These are phyloP conservation scores for Didymella segeticola DNA, from an alignment of 2,329 filamentous ascomycete species.

Conservation along the genomic window DNA sequence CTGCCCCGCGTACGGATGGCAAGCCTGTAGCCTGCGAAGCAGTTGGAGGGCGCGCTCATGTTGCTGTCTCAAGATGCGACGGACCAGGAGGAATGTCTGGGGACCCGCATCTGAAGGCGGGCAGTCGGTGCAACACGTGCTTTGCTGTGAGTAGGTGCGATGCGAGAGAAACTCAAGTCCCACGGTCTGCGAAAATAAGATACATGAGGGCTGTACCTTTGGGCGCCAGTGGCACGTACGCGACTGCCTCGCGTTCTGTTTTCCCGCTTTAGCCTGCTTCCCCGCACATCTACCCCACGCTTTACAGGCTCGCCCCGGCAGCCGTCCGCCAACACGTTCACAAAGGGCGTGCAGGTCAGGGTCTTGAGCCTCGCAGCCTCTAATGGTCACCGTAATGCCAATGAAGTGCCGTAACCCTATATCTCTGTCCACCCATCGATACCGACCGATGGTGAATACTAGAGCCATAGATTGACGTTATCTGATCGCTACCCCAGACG, in stretches of 20 bases:
- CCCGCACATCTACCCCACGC: conserved; percentile 32
- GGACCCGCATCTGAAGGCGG: conserved; percentile 45
- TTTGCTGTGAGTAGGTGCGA: conserved; percentile 20
- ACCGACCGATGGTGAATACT: neutral
- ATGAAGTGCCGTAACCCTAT: too few relatives aligned
- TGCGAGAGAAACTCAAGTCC: conserved; percentile 21
- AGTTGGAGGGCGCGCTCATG: conserved; percentile 41
- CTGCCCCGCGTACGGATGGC: conserved; percentile 33
- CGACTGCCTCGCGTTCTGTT: conserved; percentile 24
- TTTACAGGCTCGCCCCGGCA: conserved; percentile 1
- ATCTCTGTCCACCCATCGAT: too few relatives aligned
- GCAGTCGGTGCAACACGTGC: conserved; percentile 10
- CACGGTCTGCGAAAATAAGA: conserved; percentile 26
- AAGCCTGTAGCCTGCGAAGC: conserved; percentile 36
- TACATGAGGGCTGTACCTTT: conserved; percentile 36
- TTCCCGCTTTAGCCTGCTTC: conserved; percentile 33
- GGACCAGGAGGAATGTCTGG: conserved; percentile 27
- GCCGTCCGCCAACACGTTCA: conserved; percentile 4
- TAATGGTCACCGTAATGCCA: too few relatives aligned
- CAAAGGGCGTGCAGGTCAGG: conserved; percentile 13
- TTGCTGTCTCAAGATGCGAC: conserved; percentile 31
- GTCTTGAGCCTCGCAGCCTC: neutral
- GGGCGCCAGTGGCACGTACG: conserved; percentile 22
- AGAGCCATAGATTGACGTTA: neutral
- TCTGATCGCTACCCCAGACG: conserved; percentile 10